These are phyloP conservation scores for Zizania palustris DNA, from an alignment of 202 grass and related monocot species.

Conservation along the genomic window DNA sequence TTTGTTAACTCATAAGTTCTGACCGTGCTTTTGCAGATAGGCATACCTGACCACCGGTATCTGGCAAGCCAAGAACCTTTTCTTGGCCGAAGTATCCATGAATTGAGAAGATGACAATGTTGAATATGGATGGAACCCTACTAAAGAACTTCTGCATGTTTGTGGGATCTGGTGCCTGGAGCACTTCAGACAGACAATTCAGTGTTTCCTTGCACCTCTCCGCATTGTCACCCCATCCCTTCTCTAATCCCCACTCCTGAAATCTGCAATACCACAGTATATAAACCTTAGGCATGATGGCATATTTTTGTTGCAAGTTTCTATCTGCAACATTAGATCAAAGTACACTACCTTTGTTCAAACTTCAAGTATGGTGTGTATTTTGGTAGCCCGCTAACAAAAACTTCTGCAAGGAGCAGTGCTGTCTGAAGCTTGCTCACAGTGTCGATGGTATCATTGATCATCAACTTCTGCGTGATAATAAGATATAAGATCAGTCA, in stretches of 20 bases:
- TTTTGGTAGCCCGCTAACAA: conserved; percentile 65
- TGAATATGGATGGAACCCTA: conserved; percentile 77
- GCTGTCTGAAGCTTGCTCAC: conserved; percentile 92
- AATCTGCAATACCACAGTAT: conserved; percentile 53
- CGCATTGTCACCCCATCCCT: conserved; percentile 89
- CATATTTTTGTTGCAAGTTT: background rate
- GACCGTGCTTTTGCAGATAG: background rate
- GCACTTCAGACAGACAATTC: conserved; percentile 88
- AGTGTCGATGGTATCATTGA: conserved; percentile 64
- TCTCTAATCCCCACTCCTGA: conserved; percentile 94
- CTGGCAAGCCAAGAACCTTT: conserved; percentile 93
- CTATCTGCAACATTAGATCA: conserved; percentile 12
- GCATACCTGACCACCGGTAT: conserved; percentile 87
- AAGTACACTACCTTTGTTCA: conserved; percentile 64
- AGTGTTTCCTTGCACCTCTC: conserved; percentile 81
- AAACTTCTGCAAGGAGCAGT: conserved; percentile 80
- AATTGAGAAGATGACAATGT: conserved; percentile 78
- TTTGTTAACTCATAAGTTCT: background rate
- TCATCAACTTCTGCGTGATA: conserved; percentile 82
- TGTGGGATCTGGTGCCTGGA: conserved; percentile 90
- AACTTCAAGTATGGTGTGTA: conserved; percentile 83
- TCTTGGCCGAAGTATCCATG: conserved; percentile 98
- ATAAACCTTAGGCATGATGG: conserved; percentile 21
- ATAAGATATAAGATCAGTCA: background rate
- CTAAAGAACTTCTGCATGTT: conserved; percentile 93